Evolutionary conservation across 225 moss, liverwort and hornwort genomes (phyloP).

Genomic region (Pseudoscleropodium purum): DNA sequence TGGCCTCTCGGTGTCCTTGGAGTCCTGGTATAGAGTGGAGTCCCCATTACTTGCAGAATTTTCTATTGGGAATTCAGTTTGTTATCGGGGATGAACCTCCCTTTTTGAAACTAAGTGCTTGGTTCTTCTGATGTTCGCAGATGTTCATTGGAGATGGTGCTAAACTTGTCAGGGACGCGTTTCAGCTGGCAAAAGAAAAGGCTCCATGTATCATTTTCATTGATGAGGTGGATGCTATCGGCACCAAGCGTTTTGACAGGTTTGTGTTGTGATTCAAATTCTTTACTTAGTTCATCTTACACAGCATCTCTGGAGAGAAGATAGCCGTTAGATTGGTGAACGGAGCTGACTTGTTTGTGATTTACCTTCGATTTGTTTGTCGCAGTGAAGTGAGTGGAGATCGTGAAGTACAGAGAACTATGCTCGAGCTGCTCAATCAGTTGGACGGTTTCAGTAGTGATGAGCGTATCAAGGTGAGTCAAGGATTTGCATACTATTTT

Average conservation of each 20-base stretch:
- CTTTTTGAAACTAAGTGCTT: neutral
- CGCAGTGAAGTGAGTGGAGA: slow-evolving; percentile 95
- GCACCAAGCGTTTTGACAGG: slow-evolving; percentile 98
- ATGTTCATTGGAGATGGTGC: slow-evolving; percentile 99
- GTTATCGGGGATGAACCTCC: neutral
- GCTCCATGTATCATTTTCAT: slow-evolving; percentile 96
- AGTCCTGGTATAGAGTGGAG: neutral
- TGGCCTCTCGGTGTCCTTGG: neutral
- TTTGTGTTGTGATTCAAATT: neutral
- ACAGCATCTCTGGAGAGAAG: neutral
- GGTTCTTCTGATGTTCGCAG: slow-evolving; percentile 18
- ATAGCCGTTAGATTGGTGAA: neutral
- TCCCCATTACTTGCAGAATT: neutral
- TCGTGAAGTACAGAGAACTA: slow-evolving; percentile 93
- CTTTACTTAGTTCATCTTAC: neutral
- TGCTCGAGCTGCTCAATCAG: slow-evolving; percentile 93
- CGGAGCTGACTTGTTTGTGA: neutral
- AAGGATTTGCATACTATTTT: neutral
- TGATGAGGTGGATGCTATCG: slow-evolving; percentile 95
- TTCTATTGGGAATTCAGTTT: neutral
- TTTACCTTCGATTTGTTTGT: neutral
- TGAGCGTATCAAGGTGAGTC: slow-evolving; percentile 74
- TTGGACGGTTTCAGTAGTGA: slow-evolving; percentile 95
- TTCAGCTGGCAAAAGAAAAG: slow-evolving; percentile 87
- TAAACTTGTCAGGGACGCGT: slow-evolving; percentile 90